A percentile compares a stretch with the other conserved stretches of the same genome.
These are phyloP conservation scores for Sonneratia alba DNA, from an alignment of 345 rosid species.

Conservation along the genomic window DNA sequence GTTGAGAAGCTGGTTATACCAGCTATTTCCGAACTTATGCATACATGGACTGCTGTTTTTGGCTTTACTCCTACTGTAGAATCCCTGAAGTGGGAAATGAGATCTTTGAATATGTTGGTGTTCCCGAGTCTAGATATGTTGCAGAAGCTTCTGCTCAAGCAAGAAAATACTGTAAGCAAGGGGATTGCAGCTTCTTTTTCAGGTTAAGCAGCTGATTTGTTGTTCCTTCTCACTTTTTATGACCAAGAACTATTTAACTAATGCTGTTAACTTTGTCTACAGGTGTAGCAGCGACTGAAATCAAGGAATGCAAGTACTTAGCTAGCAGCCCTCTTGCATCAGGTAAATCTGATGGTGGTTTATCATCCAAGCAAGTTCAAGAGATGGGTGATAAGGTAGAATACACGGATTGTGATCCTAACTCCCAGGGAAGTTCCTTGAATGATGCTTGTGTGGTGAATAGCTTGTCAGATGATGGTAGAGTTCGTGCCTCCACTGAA, in stretches of 20 bases:
- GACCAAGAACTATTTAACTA: not conserved
- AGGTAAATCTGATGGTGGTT: conserved; percentile 6
- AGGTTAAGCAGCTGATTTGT: not conserved
- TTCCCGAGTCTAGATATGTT: conserved; percentile 83
- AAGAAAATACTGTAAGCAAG: conserved; percentile 21
- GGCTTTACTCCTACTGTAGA: conserved; percentile 53
- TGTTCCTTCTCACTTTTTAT: not conserved
- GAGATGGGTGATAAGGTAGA: conserved; percentile 20
- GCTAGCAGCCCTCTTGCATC: not conserved
- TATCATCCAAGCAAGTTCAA: conserved; percentile 18
- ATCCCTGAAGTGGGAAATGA: conserved; percentile 38
- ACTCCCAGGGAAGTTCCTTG: conserved; percentile 1
- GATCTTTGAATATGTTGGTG: conserved; percentile 61
- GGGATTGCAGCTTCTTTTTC: conserved; percentile 25
- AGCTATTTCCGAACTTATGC: conserved; percentile 63
- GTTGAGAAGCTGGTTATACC: conserved; percentile 71
- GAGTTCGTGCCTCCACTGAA: not conserved
- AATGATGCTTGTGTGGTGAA: conserved; percentile 3
- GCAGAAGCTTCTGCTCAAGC: conserved; percentile 42
- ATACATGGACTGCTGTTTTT: conserved; percentile 67
- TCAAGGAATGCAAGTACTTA: not conserved
- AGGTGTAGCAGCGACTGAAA: not conserved
- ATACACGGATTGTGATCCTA: conserved; percentile 20
- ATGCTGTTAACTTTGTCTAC: not conserved
- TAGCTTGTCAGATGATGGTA: conserved; percentile 2